Percentiles rank a stretch among this genome's conserved stretches.
Evolutionary conservation across 1,284 basidiomycete genomes (phyloP).

Genomic region (Pascua sp.): DNA sequence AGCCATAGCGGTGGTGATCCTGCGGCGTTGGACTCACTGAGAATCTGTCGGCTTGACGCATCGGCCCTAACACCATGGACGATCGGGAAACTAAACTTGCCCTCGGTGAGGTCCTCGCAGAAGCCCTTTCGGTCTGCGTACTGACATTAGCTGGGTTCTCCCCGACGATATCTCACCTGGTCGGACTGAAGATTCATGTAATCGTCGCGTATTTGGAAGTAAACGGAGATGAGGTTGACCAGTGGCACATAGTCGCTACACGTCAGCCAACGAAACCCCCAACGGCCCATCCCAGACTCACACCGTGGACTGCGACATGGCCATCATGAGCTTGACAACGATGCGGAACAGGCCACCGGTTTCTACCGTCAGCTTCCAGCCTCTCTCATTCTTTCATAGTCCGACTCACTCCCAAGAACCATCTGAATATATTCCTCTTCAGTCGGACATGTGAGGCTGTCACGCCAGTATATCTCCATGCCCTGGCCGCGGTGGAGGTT

Average conservation of each 20-base stretch:
- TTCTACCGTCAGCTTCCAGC: slow-evolving; percentile 56
- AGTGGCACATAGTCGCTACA: slow-evolving; percentile 82
- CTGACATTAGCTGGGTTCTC: slow-evolving; percentile 48
- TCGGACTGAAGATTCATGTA: slow-evolving; percentile 91
- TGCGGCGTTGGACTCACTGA: slow-evolving; percentile 60
- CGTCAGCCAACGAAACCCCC: background rate
- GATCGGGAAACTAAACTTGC: slow-evolving; percentile 93
- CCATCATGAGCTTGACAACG: slow-evolving; percentile 95
- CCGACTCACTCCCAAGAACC: slow-evolving; percentile 85
- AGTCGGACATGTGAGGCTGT: slow-evolving; percentile 84
- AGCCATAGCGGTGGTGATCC: background rate
- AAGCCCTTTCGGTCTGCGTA: slow-evolving; percentile 91
- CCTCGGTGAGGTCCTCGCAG: slow-evolving; percentile 90
- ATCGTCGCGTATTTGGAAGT: slow-evolving; percentile 96
- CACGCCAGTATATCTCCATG: slow-evolving; percentile 90
- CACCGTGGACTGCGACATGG: slow-evolving; percentile 59
- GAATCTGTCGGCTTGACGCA: slow-evolving; percentile 65
- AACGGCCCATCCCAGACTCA: slow-evolving; percentile 47
- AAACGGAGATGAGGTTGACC: slow-evolving; percentile 89
- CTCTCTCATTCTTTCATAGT: too few species aligned
- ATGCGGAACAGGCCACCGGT: slow-evolving; percentile 92
- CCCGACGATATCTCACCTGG: slow-evolving; percentile 56
- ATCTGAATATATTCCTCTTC: slow-evolving; percentile 93
- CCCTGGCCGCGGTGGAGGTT: slow-evolving; percentile 94
- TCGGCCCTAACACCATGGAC: slow-evolving; percentile 82